A percentile compares a stretch with the other conserved stretches of the same genome.
Conservation (phyloP, 2,329 filamentous ascomycete species). For the Arthrobotrys iridis region DNA sequence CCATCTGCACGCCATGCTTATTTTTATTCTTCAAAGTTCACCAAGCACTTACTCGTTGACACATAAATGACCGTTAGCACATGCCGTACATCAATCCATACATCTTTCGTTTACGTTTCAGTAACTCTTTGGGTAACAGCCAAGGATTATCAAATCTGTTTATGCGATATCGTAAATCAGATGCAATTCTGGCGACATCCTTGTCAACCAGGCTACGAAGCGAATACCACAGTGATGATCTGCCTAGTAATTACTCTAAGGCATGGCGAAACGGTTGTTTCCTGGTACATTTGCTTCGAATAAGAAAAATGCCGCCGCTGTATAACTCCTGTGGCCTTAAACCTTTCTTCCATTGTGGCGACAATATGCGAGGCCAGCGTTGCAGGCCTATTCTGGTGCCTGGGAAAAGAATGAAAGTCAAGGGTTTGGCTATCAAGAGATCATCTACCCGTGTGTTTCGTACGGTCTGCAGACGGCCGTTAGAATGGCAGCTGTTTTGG, state of each 20-base stretch:
- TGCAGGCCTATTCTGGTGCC: conserved; percentile 45
- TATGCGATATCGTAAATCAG: conserved; percentile 28
- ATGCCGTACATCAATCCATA: conserved; percentile 4
- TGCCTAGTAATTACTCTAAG: conserved; percentile 20
- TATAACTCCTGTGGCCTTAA: not conserved
- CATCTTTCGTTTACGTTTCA: conserved; percentile 23
- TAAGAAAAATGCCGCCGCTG: conserved; percentile 15
- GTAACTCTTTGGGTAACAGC: not conserved
- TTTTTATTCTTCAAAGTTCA: conserved; percentile 21
- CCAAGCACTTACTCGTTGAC: conserved; percentile 20
- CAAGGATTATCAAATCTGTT: conserved; percentile 37
- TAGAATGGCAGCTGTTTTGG: conserved; percentile 1
- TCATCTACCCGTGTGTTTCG: conserved; percentile 11
- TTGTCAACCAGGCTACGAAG: conserved; percentile 15
- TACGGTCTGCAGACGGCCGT: not conserved
- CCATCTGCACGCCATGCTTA: conserved; percentile 46
- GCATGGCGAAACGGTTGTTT: conserved; percentile 21
- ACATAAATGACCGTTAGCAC: conserved; percentile 33
- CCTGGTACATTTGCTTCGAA: conserved; percentile 29
- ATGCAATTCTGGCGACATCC: not conserved
- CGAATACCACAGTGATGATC: conserved; percentile 37
- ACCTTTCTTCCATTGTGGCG: not conserved
- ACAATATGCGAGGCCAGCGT: conserved; percentile 26
- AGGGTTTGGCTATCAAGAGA: conserved; percentile 3
- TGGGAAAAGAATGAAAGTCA: conserved; percentile 2